A percentile compares a stretch with the other conserved stretches of the same genome.
Evolutionary conservation across 2,329 filamentous ascomycete genomes (phyloP).

Genomic region (Fusarium vanettenii): DNA sequence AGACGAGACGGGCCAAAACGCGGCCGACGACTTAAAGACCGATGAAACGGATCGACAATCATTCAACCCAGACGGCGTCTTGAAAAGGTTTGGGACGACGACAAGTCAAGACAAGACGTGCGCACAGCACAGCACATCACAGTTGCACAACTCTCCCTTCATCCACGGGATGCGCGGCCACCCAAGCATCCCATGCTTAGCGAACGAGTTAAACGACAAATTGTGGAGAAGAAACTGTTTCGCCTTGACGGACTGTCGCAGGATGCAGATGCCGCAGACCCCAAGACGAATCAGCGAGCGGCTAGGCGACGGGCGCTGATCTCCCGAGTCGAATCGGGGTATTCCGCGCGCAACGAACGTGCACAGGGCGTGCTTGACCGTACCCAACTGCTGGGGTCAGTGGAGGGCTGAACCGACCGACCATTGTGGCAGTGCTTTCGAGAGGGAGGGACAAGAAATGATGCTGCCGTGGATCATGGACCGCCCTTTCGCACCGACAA

Average conservation of each 20-base stretch:
- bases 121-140: neutral
- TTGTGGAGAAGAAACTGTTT: constrained; percentile 33
- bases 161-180: constrained; percentile 13
- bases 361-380: constrained; percentile 22
- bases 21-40: constrained; percentile 1
- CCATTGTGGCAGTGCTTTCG: constrained; percentile 34
- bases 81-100: constrained; percentile 13
- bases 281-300: constrained; percentile 37
- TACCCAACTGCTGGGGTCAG: constrained; percentile 18
- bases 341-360: constrained; percentile 31
- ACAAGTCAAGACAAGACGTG: constrained; percentile 13
- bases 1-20: constrained; percentile 7
- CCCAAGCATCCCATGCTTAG: constrained; percentile 17
- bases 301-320: constrained; percentile 35
- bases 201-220: constrained; percentile 24
- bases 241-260: constrained; percentile 27
- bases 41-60: constrained; percentile 17
- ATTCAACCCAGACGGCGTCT: constrained; percentile 5
- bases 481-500: constrained; percentile 17
- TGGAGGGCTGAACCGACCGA: constrained; percentile 31
- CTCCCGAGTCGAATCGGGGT: constrained; percentile 38
- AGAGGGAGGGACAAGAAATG: constrained; percentile 23
- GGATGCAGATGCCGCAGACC: constrained; percentile 35
- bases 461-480: constrained; percentile 14
- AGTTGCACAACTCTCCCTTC: constrained; percentile 13